Conservation (phyloP, 2,329 filamentous ascomycete species). For the Bretziella fagacearum region DNA sequence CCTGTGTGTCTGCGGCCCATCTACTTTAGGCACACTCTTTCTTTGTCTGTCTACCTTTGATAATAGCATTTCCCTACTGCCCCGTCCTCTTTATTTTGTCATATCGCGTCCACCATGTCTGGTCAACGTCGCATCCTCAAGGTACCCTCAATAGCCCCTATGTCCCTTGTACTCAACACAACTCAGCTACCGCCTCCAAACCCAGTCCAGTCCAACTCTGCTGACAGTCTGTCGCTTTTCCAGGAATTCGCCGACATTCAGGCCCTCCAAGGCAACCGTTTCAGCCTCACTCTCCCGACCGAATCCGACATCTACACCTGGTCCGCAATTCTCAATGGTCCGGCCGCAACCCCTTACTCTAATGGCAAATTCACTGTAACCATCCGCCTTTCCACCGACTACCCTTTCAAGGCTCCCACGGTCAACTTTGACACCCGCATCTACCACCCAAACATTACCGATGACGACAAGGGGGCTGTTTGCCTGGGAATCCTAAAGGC, state of each 20-base stretch:
- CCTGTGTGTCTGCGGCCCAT: too few relatives aligned
- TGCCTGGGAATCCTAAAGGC: constrained; percentile 89
- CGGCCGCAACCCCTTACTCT: constrained; percentile 30
- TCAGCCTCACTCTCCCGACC: constrained; percentile 23
- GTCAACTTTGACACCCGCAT: constrained; percentile 99
- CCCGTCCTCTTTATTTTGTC: not conserved
- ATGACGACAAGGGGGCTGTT: constrained; percentile 85
- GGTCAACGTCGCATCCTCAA: constrained; percentile 26
- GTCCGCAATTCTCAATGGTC: constrained; percentile 32
- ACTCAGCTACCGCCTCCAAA: not conserved
- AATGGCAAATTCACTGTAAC: constrained; percentile 63
- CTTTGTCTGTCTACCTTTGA: not conserved
- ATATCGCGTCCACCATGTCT: not conserved
- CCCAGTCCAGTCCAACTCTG: constrained; percentile 1
- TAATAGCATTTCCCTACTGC: too few relatives aligned
- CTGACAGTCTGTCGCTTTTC: constrained; percentile 16
- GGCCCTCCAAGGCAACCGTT: constrained; percentile 30
- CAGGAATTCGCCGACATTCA: constrained; percentile 38
- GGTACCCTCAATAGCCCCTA: constrained; percentile 18
- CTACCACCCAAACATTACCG: constrained; percentile 99
- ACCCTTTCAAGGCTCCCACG: constrained; percentile 99
- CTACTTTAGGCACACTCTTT: too few relatives aligned
- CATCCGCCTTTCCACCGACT: constrained; percentile 99
- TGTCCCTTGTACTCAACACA: not conserved
- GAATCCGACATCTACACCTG: constrained; percentile 31